Conservation (phyloP, 179 eudicot species). For the Silene noctiflora region DNA sequence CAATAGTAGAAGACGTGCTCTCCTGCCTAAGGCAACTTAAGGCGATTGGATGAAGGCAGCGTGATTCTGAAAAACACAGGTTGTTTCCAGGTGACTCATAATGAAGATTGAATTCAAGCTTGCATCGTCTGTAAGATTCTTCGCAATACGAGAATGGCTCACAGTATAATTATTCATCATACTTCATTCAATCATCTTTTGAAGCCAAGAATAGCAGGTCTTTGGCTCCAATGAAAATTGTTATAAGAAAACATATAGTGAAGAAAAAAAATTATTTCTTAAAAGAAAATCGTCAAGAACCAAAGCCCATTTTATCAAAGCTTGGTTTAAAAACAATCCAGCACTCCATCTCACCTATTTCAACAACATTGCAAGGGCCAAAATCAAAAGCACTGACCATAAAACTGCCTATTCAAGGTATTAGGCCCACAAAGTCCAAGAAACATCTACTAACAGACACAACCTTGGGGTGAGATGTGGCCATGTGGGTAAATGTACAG, state of each 20-base stretch:
- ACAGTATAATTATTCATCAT: background rate
- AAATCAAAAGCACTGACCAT: background rate
- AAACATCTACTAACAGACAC: conserved; percentile 7
- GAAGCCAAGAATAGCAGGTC: background rate
- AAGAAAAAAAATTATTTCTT: background rate
- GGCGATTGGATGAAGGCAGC: background rate
- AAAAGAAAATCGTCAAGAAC: background rate
- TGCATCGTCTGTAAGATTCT: background rate
- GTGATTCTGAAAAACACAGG: background rate
- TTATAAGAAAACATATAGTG: background rate
- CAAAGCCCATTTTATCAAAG: background rate
- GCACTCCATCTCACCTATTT: background rate
- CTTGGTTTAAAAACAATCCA: background rate
- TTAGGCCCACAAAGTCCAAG: conserved; percentile 2
- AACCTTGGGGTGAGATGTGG: background rate
- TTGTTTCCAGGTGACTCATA: no score
- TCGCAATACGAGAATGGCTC: background rate
- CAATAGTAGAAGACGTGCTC: background rate
- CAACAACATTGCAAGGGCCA: background rate
- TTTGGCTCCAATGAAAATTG: background rate
- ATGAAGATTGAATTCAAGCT: background rate
- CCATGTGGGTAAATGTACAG: background rate
- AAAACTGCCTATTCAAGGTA: background rate
- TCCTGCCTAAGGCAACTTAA: background rate
- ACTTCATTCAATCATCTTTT: background rate